Base-by-base conservation (phyloP, 352 stramenopile species). In the Pythium dissotocum region DNA sequence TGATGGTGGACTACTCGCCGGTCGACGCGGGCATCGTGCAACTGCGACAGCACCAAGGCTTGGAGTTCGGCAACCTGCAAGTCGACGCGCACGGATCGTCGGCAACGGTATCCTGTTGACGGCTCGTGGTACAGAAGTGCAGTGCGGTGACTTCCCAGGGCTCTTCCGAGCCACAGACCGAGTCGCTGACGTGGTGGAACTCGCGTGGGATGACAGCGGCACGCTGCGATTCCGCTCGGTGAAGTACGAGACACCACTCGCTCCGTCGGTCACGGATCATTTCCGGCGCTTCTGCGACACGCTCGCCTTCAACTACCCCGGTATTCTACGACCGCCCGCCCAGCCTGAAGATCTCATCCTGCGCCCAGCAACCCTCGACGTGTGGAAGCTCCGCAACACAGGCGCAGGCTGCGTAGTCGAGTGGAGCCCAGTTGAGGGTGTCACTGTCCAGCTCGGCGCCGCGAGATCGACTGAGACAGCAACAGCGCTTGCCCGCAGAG, bases 241-340 rank as follows among this genome's bases (percentile, higher is more conserved):
- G 24, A 9, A 24, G 5, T 9, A 16, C 4, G 7, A 35, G 26
- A 35, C 18, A 2, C 53, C 53, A 12, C 53, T 59, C 4, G 8
- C 53, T 9, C 30, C 30, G 6, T 6, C 32, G 14, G 30, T 6
- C 7, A 30, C 53, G 18, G 21, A 30, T 13, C 18, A 13, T 14
- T 59, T 59, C 53, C 53, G 53, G 13, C 32, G 53, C 9, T 33
- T 59, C 30, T 59, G 53, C 32, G 53, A 59, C 33, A 30, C 30
- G 8, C 12, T 59, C 16, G 32, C 38, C 5, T 26, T 32, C 32
- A 8, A 59, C 5, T 59, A 59, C 32, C 53, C 53, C 6, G 32
- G 21, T 5, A 26, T 59, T 12, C 53, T 59, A 13, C 53, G 53
- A 33, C 14, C 4, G 2, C 53, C 30, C 2, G 53, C 6, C 7